Conservation (phyloP, 306 rosid genomes). For the Inga oerstediana region DNA sequence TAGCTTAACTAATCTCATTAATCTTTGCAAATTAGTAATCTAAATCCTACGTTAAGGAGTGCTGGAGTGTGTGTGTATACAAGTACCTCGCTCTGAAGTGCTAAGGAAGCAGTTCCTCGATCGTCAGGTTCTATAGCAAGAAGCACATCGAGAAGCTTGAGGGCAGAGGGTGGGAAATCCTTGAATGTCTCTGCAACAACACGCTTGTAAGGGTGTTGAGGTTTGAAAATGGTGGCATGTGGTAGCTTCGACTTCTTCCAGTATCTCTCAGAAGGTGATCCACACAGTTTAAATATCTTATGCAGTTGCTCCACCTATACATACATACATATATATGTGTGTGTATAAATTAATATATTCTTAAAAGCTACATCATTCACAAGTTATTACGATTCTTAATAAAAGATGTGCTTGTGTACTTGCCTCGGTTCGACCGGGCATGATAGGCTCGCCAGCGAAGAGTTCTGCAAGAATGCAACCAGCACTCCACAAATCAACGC, state of each 20-base stretch:
- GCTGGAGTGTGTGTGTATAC: too few relatives aligned
- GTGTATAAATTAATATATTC: background rate
- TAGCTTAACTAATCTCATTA: too few relatives aligned
- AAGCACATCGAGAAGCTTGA: slow-evolving; percentile 70
- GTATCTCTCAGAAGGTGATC: slow-evolving; percentile 88
- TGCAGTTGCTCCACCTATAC: slow-evolving; percentile 93
- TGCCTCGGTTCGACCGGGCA: slow-evolving; percentile 93
- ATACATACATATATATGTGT: background rate
- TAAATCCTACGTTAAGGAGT: too few relatives aligned
- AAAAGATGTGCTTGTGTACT: background rate
- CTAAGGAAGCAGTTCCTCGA: slow-evolving; percentile 75
- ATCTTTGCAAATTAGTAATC: too few relatives aligned
- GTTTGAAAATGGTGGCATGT: slow-evolving; percentile 81
- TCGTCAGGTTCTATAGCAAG: slow-evolving; percentile 77
- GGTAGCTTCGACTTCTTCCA: slow-evolving; percentile 86
- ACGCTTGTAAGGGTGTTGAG: slow-evolving; percentile 77
- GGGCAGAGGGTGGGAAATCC: slow-evolving; percentile 62
- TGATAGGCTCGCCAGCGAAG: slow-evolving; percentile 78
- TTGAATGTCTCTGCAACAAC: slow-evolving; percentile 67
- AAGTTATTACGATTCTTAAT: background rate
- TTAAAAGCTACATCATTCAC: background rate
- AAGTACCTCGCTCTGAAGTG: slow-evolving; percentile 76
- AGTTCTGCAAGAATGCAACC: slow-evolving; percentile 93
- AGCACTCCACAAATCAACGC: slow-evolving; percentile 88
- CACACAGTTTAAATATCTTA: slow-evolving; percentile 90